These are phyloP conservation scores for Neofusicoccum umdonicola DNA, from an alignment of 2,329 filamentous ascomycete genomes.

Conservation along the genomic window DNA sequence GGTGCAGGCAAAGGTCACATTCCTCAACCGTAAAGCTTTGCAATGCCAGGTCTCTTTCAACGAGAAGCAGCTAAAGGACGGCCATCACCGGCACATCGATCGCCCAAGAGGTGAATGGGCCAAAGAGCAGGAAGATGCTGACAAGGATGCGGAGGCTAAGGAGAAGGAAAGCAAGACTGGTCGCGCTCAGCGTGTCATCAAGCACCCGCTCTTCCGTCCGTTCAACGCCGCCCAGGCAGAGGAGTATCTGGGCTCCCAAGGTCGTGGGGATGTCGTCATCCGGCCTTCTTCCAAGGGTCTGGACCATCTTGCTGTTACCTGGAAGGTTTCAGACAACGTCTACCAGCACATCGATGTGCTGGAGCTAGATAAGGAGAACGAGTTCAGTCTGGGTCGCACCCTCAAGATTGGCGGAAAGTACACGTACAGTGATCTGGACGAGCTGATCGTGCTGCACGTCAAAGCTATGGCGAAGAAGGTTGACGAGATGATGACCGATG, in stretches of 20 bases:
- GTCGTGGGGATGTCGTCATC: conserved; percentile 87
- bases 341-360: conserved; percentile 98
- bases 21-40: conserved; percentile 83
- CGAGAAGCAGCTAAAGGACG: conserved; percentile 74
- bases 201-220: conserved; percentile 91
- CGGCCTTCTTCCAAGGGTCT: conserved; percentile 92
- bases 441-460: conserved; percentile 94
- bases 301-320: conserved; percentile 93
- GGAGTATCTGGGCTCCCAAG: conserved; percentile 84
- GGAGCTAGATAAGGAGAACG: conserved; percentile 94
- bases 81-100: conserved; percentile 67
- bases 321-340: conserved; percentile 96
- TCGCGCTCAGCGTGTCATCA: conserved; percentile 90
- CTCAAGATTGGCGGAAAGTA: conserved; percentile 85
- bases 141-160: conserved; percentile 72
- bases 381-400: conserved; percentile 86
- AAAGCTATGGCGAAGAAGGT: conserved; percentile 98
- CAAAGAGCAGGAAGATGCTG: conserved; percentile 72
- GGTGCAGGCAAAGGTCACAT: conserved; percentile 81
- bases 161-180: conserved; percentile 85
- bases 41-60: conserved; percentile 79
- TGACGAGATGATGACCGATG: conserved; percentile 89
- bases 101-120: conserved; percentile 84
- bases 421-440: conserved; percentile 93
- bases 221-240: conserved; percentile 93